Conservation (phyloP, 1,284 basidiomycete genomes). For the Austroboletus novae-zelandiae region DNA sequence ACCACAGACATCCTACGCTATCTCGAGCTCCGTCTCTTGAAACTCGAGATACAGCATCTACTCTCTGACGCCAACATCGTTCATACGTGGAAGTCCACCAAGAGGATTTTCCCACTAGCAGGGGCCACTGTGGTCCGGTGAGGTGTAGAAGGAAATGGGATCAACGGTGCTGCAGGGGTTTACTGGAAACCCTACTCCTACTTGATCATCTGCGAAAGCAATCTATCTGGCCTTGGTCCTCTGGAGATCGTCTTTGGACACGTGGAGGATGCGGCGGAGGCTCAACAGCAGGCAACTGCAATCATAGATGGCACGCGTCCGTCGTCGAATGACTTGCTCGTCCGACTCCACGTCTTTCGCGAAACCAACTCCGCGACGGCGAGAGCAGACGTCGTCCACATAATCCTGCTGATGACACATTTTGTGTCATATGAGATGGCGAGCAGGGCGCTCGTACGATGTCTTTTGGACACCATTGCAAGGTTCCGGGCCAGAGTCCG, state of each 20-base stretch:
- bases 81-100: constrained; percentile 19
- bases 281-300: background rate
- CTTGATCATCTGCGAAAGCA: constrained; percentile 21
- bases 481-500: constrained; percentile 4
- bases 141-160: background rate
- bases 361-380: background rate
- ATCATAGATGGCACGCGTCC: constrained; percentile 9
- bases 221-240: constrained; percentile 11
- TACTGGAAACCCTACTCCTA: background rate
- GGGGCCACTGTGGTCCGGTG: constrained; percentile 11
- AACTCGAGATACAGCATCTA: constrained; percentile 8
- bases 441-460: constrained; percentile 16
- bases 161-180: background rate
- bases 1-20: constrained; percentile 14
- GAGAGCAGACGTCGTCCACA: constrained; percentile 12
- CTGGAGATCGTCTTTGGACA: constrained; percentile 6
- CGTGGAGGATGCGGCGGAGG: constrained; percentile 12
- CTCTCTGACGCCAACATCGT: constrained; percentile 7
- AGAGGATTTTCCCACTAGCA: constrained; percentile 20
- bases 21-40: constrained; percentile 6
- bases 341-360: constrained; percentile 11
- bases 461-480: constrained; percentile 46
- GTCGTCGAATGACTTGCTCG: constrained; percentile 21
- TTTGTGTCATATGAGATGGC: constrained; percentile 15
- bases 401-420: constrained; percentile 17